A percentile compares a stretch with the other conserved stretches of the same genome.
Conservation (phyloP, 441 rosid genomes). For the Gossypium trilobum region DNA sequence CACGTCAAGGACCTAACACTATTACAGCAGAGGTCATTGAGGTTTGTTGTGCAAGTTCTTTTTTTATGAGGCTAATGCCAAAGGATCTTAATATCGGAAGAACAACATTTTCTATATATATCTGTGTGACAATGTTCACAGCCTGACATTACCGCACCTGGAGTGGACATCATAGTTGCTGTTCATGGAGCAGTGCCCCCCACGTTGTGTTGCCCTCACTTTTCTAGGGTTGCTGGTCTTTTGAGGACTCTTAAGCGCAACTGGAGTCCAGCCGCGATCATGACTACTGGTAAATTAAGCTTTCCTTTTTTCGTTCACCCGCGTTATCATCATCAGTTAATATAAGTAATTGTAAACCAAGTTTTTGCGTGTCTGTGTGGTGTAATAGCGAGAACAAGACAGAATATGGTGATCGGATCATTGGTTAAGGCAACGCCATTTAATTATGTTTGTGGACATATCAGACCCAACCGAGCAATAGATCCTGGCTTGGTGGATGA, state of each 20-base stretch:
- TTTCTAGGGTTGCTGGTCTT: slow-evolving; percentile 49
- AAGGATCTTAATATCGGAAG: neutral
- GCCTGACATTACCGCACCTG: slow-evolving; percentile 68
- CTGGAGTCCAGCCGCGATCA: slow-evolving; percentile 58
- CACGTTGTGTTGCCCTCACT: slow-evolving; percentile 58
- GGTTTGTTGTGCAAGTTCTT: slow-evolving; percentile 19
- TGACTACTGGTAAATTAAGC: slow-evolving; percentile 38
- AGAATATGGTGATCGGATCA: slow-evolving; percentile 36
- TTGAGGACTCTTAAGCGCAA: slow-evolving; percentile 37
- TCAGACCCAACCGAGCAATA: slow-evolving; percentile 54
- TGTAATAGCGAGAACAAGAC: slow-evolving; percentile 44
- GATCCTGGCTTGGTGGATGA: slow-evolving; percentile 59
- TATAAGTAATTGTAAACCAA: neutral
- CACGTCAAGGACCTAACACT: too few species aligned
- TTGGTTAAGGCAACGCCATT: slow-evolving; percentile 39
- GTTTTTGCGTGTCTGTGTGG: neutral
- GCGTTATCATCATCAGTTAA: neutral
- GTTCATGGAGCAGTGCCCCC: slow-evolving; percentile 23
- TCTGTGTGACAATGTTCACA: neutral
- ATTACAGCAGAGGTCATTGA: slow-evolving; percentile 45
- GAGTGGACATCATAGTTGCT: slow-evolving; percentile 46
- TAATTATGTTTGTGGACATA: slow-evolving; percentile 49
- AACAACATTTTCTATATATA: neutral
- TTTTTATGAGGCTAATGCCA: neutral
- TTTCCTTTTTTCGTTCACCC: neutral